Conservation (phyloP, 2,329 filamentous ascomycete species). For the Colletotrichum coccodes region DNA sequence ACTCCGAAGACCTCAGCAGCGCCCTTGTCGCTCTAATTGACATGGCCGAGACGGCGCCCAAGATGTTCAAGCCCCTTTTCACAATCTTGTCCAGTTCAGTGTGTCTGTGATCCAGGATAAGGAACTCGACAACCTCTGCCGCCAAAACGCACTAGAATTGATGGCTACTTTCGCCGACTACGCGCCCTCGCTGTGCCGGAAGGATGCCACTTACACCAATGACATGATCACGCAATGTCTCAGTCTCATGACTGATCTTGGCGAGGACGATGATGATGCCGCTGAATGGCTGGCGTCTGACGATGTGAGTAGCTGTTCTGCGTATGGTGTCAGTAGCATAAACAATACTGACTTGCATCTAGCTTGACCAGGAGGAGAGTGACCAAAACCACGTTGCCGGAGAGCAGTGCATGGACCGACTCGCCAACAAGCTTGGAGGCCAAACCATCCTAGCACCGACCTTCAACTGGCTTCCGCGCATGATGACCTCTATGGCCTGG, state of each 20-base stretch:
- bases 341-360: conserved; percentile 39
- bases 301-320: conserved; percentile 70
- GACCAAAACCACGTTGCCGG: conserved; percentile 97
- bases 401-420: conserved; percentile 97
- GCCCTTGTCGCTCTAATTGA: conserved; percentile 93
- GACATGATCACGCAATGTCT: conserved; percentile 99
- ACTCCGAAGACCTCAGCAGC: conserved; percentile 91
- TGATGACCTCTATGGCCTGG: conserved; percentile 97
- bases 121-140: conserved; percentile 87
- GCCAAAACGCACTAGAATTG: conserved; percentile 94
- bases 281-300: conserved; percentile 93
- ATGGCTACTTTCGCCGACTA: conserved; percentile 99
- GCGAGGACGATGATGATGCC: conserved; percentile 93
- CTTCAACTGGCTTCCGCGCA: conserved; percentile 95
- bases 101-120: conserved; percentile 96
- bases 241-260: conserved; percentile 97
- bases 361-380: conserved; percentile 95
- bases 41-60: conserved; percentile 90
- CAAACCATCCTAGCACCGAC: conserved; percentile 90
- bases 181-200: conserved; percentile 92
- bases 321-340: not conserved
- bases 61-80: conserved; percentile 99
- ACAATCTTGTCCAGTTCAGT: conserved; percentile 90
- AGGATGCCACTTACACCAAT: conserved; percentile 88
- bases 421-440: conserved; percentile 98